phyloP scores from a whole-genome alignment of 345 rosid species.

The Rhodamnia argentea region DNA sequence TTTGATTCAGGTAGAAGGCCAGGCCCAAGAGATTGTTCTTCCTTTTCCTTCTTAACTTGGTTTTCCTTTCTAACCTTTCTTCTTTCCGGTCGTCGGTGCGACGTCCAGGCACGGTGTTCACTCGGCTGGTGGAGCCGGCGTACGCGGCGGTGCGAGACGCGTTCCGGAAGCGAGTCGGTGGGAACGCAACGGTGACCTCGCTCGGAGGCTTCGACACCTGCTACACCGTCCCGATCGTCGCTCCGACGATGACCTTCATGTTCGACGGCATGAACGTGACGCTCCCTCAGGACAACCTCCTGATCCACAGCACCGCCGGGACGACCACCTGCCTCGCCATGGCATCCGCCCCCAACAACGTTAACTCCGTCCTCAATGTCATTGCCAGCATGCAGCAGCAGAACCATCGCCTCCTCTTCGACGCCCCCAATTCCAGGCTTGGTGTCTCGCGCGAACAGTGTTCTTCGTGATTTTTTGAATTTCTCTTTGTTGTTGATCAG shows the following conservation, averaged over 20 bases:
- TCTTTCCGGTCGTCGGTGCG: background rate
- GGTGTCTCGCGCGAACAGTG: slow-evolving; percentile 84
- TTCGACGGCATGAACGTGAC: slow-evolving; percentile 89
- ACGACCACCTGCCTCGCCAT: slow-evolving; percentile 74
- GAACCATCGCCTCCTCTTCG: slow-evolving; percentile 77
- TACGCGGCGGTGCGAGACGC: slow-evolving; percentile 64
- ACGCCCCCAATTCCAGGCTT: slow-evolving; percentile 70
- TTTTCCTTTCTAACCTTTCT: background rate
- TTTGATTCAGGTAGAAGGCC: slow-evolving; percentile 67
- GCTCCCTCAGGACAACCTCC: slow-evolving; percentile 59
- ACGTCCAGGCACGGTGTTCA: slow-evolving; percentile 62
- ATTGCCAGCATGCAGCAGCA: slow-evolving; percentile 98
- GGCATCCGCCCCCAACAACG: slow-evolving; percentile 78
- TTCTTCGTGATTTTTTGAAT: slow-evolving; percentile 15
- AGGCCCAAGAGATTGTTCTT: background rate
- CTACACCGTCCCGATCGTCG: slow-evolving; percentile 52
- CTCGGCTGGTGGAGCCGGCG: slow-evolving; percentile 65
- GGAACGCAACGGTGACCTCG: slow-evolving; percentile 42
- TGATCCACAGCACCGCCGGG: slow-evolving; percentile 81
- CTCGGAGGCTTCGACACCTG: slow-evolving; percentile 97
- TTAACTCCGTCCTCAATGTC: slow-evolving; percentile 81
- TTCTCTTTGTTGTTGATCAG: background rate
- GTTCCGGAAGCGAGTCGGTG: slow-evolving; percentile 42
- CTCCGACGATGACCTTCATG: slow-evolving; percentile 73
- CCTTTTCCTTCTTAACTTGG: background rate